phyloP scores from a whole-genome alignment of 2,329 filamentous ascomycete species.

The Ceratocystis destructans region DNA sequence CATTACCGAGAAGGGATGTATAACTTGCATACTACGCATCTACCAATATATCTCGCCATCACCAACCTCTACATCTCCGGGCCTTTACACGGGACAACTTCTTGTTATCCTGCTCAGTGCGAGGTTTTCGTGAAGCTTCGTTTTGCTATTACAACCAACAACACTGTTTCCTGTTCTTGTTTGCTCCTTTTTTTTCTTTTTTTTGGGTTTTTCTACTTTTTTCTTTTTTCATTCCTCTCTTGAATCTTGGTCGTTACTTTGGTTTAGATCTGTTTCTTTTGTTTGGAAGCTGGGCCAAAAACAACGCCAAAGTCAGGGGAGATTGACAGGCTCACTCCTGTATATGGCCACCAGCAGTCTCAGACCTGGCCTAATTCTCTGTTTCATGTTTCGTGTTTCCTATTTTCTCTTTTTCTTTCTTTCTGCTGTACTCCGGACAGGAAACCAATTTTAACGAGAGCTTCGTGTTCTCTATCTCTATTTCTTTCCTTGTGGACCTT shows the following conservation, averaged over 20 bases:
- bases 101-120: not conserved
- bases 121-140: not conserved
- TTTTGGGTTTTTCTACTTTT: not conserved
- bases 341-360: slow-evolving; percentile 10
- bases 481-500: not conserved
- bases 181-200: slow-evolving; percentile 2
- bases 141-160: slow-evolving; percentile 4
- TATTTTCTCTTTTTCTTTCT: slow-evolving; percentile 8
- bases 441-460: not conserved
- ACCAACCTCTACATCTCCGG: not conserved
- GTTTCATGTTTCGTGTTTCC: slow-evolving; percentile 6
- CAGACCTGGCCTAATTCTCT: slow-evolving; percentile 7
- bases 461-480: not conserved
- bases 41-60: not conserved
- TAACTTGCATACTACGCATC: not conserved
- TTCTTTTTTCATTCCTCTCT: slow-evolving; percentile 1
- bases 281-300: not conserved
- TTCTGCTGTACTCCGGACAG: not conserved
- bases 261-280: not conserved
- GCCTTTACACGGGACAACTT: not conserved
- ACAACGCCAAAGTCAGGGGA: not conserved
- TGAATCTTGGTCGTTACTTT: not conserved
- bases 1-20: not conserved
- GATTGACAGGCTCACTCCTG: not conserved
- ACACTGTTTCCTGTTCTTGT: slow-evolving; percentile 10